phyloP scores from a whole-genome alignment of 2,329 filamentous ascomycete species.

The Metarhizium sp. region DNA sequence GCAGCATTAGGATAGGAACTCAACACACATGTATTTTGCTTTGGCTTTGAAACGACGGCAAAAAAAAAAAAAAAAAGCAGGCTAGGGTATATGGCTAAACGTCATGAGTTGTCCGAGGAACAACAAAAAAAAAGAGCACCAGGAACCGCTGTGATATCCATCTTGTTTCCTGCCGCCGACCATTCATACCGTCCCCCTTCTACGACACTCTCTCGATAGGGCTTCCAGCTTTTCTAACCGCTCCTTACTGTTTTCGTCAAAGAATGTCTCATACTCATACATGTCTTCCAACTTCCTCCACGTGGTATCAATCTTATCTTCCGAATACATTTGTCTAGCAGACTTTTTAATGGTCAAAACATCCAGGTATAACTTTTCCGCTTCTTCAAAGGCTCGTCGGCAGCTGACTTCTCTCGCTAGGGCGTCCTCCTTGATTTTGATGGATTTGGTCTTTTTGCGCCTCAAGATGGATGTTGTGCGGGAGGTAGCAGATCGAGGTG shows the following conservation, averaged over 20 bases:
- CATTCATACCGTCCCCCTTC: conserved; percentile 7
- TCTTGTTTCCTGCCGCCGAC: not conserved
- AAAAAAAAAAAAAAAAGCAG: not conserved
- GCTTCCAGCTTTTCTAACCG: conserved; percentile 7
- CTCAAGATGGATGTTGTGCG: not conserved
- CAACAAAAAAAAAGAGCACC: not conserved
- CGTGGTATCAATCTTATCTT: conserved; percentile 13
- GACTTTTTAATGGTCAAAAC: conserved; percentile 13
- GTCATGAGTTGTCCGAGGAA: not conserved
- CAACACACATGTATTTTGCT: not conserved
- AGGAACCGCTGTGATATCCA: not conserved
- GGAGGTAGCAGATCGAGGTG: conserved; percentile 1
- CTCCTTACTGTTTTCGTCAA: conserved; percentile 11
- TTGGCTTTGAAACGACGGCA: not conserved
- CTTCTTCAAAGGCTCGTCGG: conserved; percentile 11
- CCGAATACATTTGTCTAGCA: conserved; percentile 13
- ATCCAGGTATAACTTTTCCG: conserved; percentile 17
- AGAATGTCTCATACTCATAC: conserved; percentile 19
- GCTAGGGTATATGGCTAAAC: not conserved
- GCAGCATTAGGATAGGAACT: not conserved
- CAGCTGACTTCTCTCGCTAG: conserved; percentile 8
- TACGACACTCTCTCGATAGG: conserved; percentile 8
- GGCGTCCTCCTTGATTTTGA: conserved; percentile 5
- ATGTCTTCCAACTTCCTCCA: conserved; percentile 17
- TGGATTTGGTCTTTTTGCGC: not conserved